Conservation (phyloP, 2,329 filamentous ascomycete species). For the Ophiocordyceps unilateralis region DNA sequence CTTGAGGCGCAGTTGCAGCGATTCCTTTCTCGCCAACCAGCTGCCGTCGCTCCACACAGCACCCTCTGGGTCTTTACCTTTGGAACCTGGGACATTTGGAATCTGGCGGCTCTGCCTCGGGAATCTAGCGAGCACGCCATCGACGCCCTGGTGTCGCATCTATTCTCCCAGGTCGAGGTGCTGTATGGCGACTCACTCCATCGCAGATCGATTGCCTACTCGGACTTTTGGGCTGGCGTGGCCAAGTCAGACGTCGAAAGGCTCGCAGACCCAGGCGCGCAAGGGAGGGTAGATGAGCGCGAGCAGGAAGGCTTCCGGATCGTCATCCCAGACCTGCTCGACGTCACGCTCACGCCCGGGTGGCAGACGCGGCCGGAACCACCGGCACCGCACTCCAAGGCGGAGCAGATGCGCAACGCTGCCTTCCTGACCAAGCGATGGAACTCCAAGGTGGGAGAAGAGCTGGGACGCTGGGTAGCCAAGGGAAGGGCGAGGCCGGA, state of each 20-base stretch:
- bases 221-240: conserved; percentile 20
- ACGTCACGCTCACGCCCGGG: conserved; percentile 35
- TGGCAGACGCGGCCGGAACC: conserved; percentile 28
- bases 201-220: conserved; percentile 25
- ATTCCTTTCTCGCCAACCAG: conserved; percentile 24
- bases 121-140: conserved; percentile 18
- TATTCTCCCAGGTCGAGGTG: conserved; percentile 28
- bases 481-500: conserved; percentile 7
- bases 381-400: conserved; percentile 25
- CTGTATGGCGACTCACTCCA: conserved; percentile 27
- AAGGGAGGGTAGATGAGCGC: conserved; percentile 10
- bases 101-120: conserved; percentile 27
- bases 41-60: conserved; percentile 19
- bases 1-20: conserved; percentile 24
- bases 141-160: conserved; percentile 16
- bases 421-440: conserved; percentile 30
- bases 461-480: conserved; percentile 25
- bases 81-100: conserved; percentile 39
- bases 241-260: conserved; percentile 9
- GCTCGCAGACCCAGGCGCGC: conserved; percentile 9
- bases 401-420: conserved; percentile 37
- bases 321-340: conserved; percentile 32
- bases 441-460: conserved; percentile 26
- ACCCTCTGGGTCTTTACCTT: conserved; percentile 35
- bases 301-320: conserved; percentile 28